Conservation (phyloP, 176 grass and related monocot species). For the Aegilops umbellulata region DNA sequence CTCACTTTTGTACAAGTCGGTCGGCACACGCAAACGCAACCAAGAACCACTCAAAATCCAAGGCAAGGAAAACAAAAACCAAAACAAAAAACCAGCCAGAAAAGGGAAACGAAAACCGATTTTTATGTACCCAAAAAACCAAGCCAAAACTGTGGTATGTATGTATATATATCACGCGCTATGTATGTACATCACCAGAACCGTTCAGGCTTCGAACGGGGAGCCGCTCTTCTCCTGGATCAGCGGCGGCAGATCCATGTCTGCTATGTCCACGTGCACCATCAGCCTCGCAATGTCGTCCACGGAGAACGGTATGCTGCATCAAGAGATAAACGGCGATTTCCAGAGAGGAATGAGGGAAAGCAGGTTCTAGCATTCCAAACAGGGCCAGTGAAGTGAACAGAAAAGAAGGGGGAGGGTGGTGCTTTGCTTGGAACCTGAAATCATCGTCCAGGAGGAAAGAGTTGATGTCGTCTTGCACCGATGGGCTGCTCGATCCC, state of each 20-base stretch:
- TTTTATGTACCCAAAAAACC: neutral
- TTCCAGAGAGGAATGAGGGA: neutral
- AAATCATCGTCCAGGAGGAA: conserved; percentile 71
- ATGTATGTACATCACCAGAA: conserved; percentile 32
- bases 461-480: conserved; percentile 60
- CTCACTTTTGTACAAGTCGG: conserved; percentile 35
- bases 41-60: neutral
- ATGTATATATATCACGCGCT: neutral
- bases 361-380: neutral
- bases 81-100: neutral
- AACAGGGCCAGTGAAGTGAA: neutral
- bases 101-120: neutral
- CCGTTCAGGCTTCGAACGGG: neutral
- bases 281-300: conserved; percentile 47
- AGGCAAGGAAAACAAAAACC: neutral
- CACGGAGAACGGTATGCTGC: conserved; percentile 59
- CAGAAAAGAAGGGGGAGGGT: neutral
- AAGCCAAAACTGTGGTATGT: conserved; percentile 42
- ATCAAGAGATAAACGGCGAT: neutral
- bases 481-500: conserved; percentile 33
- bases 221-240: conserved; percentile 35
- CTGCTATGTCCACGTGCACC: conserved; percentile 26
- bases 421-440: conserved; percentile 20
- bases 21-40: conserved; percentile 28
- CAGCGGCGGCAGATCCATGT: conserved; percentile 43